Base-by-base conservation (phyloP, 2,329 filamentous ascomycete genomes). In the Tolypocladium capitatum region DNA sequence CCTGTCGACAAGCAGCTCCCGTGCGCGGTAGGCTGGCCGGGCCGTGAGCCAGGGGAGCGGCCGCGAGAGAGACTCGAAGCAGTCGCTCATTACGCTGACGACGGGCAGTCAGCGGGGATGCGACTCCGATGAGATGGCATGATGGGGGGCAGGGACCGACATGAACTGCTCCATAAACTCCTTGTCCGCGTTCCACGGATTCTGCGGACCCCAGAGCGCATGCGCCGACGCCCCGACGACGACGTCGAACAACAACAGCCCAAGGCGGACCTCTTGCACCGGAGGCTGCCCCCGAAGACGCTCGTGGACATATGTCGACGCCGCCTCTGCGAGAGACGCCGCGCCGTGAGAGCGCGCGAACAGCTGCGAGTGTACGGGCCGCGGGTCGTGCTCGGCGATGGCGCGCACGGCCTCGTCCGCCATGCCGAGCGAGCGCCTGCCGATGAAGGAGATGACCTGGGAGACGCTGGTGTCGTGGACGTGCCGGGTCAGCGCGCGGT, bases 151-250 rank as follows among this genome's bases (percentile, higher is more conserved):
- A 20, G 13, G 4, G 4, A 48, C 57, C 56, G 50, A 56, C 60
- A 62, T 60, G 47, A 62, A 63, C 24, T 61, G 57, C 13, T 57
- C 51, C 2, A 58, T 51, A 41, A 63, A 63, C 43, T 63, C 58
- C 5, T 48, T 47, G 20, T 63, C 60, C 49, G 58, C 55, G 3
- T 57, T 53, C 60, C 60, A 63, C 3, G 60, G 60, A 45, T 63
- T 63, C 32, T 55, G 46, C 3, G 53, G 51, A 5, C 60, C 60
- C 60, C 60, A 63, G 20, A 61, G 57, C 20, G 60, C 58, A 32
- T 52, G 60, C 0, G 60, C 60, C 8, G 61, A 56, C n/a, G 59
- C 58, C n/a, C 60, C 56, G 8, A 59, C 56, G 5, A 59, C 55
- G 35, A 60, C 21, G 13, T 57, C 53, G 47, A 63, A 63, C 28